A percentile compares a stretch with the other conserved stretches of the same genome.
Conservation (phyloP, 257 asterid genomes). For the Linaria vulgaris region DNA sequence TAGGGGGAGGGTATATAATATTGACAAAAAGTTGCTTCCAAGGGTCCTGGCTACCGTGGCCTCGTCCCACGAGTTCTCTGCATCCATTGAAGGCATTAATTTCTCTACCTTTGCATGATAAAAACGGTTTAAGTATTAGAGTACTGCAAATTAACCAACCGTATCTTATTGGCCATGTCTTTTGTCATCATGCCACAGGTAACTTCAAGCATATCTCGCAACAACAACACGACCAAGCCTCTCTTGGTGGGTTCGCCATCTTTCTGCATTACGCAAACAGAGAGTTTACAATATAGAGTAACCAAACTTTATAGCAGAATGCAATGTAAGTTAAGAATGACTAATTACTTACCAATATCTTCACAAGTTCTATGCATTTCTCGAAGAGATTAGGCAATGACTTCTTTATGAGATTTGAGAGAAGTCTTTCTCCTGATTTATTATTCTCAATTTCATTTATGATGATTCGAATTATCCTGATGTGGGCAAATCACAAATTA, state of each 20-base stretch:
- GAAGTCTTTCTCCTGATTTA: constrained; percentile 67
- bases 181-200: constrained; percentile 97
- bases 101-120: constrained; percentile 13
- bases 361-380: constrained; percentile 82
- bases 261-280: constrained; percentile 54
- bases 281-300: constrained; percentile 12
- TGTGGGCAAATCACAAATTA: constrained; percentile 31
- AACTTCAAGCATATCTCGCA: constrained; percentile 94
- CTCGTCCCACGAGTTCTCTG: constrained; percentile 85
- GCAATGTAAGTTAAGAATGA: not conserved
- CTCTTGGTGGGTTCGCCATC: constrained; percentile 69
- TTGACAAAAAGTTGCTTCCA: constrained; percentile 85
- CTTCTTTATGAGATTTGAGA: constrained; percentile 73
- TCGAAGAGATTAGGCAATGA: constrained; percentile 72
- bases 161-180: constrained; percentile 75
- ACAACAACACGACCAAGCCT: constrained; percentile 72
- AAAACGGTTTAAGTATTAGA: not conserved
- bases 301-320: not conserved
- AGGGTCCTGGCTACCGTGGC: constrained; percentile 75
- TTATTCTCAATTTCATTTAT: constrained; percentile 75
- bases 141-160: constrained; percentile 46
- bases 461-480: constrained; percentile 77
- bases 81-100: constrained; percentile 23
- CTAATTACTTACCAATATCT: constrained; percentile 73
- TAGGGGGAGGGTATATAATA: constrained; percentile 76